phyloP scores from a whole-genome alignment of 306 rosid genomes.

The Casuarina glauca region DNA sequence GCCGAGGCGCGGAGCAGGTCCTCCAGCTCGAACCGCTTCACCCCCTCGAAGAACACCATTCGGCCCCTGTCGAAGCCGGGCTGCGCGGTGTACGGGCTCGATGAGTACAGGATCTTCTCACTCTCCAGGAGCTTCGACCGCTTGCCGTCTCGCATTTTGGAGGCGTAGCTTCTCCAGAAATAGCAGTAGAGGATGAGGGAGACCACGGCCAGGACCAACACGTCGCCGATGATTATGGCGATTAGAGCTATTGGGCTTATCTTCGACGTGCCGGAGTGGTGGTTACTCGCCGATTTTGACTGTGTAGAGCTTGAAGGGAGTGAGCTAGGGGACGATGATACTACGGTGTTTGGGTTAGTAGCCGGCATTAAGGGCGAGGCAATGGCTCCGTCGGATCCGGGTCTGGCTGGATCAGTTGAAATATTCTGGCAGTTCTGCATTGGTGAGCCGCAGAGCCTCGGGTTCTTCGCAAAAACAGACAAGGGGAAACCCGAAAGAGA shows the following conservation, averaged over 20 bases:
- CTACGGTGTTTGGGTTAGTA: slow-evolving; percentile 24
- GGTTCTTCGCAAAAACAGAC: slow-evolving; percentile 54
- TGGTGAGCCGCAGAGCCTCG: slow-evolving; percentile 66
- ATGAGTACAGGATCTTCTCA: slow-evolving; percentile 78
- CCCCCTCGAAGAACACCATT: slow-evolving; percentile 87
- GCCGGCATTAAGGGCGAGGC: slow-evolving; percentile 61
- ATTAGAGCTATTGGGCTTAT: slow-evolving; percentile 50
- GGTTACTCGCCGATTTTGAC: slow-evolving; percentile 14
- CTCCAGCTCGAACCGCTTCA: slow-evolving; percentile 70
- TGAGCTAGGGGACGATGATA: slow-evolving; percentile 74
- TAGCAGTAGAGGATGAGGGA: slow-evolving; percentile 71
- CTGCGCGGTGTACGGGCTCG: slow-evolving; percentile 79
- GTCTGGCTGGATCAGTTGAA: slow-evolving; percentile 47
- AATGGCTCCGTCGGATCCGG: slow-evolving; percentile 75
- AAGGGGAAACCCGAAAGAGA: slow-evolving; percentile 49
- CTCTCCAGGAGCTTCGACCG: slow-evolving; percentile 54
- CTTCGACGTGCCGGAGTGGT: slow-evolving; percentile 29
- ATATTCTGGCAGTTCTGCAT: slow-evolving; percentile 41
- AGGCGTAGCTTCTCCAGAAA: slow-evolving; percentile 49
- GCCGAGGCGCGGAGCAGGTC: slow-evolving; percentile 84
- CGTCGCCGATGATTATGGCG: slow-evolving; percentile 69
- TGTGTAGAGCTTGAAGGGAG: slow-evolving; percentile 41
- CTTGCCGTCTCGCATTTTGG: slow-evolving; percentile 46
- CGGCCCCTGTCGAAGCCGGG: slow-evolving; percentile 53
- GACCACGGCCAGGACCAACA: slow-evolving; percentile 47